Evolutionary conservation across 2,329 filamentous ascomycete genomes (phyloP), one percentile per base, ranked within the genome.

Genomic region (Pyricularia pennisetigena): DNA sequence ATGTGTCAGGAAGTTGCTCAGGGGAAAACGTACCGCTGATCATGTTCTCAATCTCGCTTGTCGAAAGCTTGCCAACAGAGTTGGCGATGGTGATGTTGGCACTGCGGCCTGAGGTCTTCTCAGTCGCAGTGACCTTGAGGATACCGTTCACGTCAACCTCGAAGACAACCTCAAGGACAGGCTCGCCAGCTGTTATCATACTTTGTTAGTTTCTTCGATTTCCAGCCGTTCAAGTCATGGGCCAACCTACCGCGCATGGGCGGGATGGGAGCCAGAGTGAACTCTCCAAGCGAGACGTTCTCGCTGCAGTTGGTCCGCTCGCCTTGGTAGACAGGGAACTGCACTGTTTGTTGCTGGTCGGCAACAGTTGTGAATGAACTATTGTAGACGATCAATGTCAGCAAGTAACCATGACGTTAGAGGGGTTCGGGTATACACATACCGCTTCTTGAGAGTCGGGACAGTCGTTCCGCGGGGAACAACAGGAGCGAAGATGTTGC

Each of bases 61-160:
- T 91, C 71, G 93, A 97, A 74, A 99, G 92, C 87, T 99, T 99
- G 81, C 95, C 95, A 76, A 99, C 94, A 70, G 95, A 97, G 89
- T 99, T 99, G 83, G 92, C 93, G 83, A 99, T 99, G 80, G 95
- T 99, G 82, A 99, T 99, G 89, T 99, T 99, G 83, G 95, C 95
- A 78, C 87, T 95, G 80, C 95, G 94, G 77, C 95, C 95, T 41
- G 95, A 97, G 75, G 93, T 94, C 90, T 99, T 99, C 88, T 99
- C 95, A 65, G 94, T 97, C 74, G 95, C 95, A 72, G 94, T 98
- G 77, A 98, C 95, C 90, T 99, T 99, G 74, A 99, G 90, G 80
- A 97, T 97, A 90, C 95, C 95, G 86, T 99, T 99, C 87, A 97
- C 66, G 75, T 99, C 95, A 78, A 99, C 95, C 85, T 99, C 95